Evolutionary conservation across 2,329 filamentous ascomycete species (phyloP).

Genomic region (Cladophialophora exuberans): DNA sequence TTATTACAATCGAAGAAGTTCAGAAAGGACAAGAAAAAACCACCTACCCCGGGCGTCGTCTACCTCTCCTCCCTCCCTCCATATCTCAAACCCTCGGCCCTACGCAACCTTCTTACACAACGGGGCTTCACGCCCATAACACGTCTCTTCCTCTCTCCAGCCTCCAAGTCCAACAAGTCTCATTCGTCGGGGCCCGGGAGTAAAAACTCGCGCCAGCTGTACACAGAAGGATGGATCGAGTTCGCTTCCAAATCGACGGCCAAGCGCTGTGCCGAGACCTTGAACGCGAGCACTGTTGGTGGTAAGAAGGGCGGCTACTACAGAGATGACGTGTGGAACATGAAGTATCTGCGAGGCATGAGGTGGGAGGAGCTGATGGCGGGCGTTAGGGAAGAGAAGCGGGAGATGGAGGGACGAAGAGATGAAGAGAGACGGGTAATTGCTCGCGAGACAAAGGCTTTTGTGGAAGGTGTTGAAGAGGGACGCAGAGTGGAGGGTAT

Average conservation of each 20-base stretch:
- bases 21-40: constrained; percentile 28
- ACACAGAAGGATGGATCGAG: constrained; percentile 52
- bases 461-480: constrained; percentile 45
- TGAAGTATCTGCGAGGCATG: constrained; percentile 49
- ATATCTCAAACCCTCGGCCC: constrained; percentile 51
- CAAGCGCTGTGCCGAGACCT: constrained; percentile 49
- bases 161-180: constrained; percentile 24
- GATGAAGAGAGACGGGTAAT: constrained; percentile 48
- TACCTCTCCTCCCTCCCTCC: constrained; percentile 51
- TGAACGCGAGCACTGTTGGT: constrained; percentile 49
- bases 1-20: too few species aligned
- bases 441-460: constrained; percentile 48
- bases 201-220: constrained; percentile 47
- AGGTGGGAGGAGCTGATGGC: constrained; percentile 51
- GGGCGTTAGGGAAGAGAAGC: constrained; percentile 46
- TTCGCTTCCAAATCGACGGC: constrained; percentile 50
- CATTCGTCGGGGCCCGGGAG: constrained; percentile 30
- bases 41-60: constrained; percentile 41
- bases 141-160: constrained; percentile 48
- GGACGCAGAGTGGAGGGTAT: constrained; percentile 43
- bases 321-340: constrained; percentile 51
- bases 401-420: constrained; percentile 45
- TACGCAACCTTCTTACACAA: constrained; percentile 46
- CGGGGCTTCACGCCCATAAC: constrained; percentile 48
- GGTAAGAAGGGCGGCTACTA: constrained; percentile 51